These are phyloP conservation scores for Backusella westeae DNA, from an alignment of 192 early-diverging fungal genomes.

Conservation along the genomic window DNA sequence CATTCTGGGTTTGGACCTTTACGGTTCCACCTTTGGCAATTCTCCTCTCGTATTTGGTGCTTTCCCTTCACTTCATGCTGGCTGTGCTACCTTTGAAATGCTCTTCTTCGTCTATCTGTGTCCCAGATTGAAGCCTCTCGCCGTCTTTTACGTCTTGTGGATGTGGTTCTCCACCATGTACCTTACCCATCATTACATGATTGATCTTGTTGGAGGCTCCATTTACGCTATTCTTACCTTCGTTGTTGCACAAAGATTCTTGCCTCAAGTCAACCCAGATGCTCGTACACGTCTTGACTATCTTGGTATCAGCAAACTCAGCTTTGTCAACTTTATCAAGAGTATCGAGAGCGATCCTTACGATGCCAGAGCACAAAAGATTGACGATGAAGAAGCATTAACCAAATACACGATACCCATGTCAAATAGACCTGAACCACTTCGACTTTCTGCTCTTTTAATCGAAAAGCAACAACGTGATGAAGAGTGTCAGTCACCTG, in stretches of 20 bases:
- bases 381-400: background rate
- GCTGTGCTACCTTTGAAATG: conserved; percentile 59
- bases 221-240: conserved; percentile 61
- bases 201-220: conserved; percentile 63
- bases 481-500: background rate
- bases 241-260: conserved; percentile 42
- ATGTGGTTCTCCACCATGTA: conserved; percentile 81
- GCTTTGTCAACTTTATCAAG: conserved; percentile 4
- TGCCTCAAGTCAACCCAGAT: conserved; percentile 38
- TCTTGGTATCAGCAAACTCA: conserved; percentile 21
- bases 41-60: conserved; percentile 77
- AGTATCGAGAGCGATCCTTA: conserved; percentile 15
- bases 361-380: background rate
- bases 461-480: background rate
- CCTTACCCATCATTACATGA: conserved; percentile 69
- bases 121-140: conserved; percentile 41
- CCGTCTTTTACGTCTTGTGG: conserved; percentile 57
- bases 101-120: conserved; percentile 52
- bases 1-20: conserved; percentile 59
- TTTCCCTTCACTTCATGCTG: conserved; percentile 71
- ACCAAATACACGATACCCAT: background rate
- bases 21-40: conserved; percentile 56
- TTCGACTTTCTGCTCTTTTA: background rate
- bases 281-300: conserved; percentile 31
- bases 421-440: conserved; percentile 4